Percentiles rank a stretch among this genome's conserved stretches.
Evolutionary conservation across 805 yeast species (phyloP).

Genomic region (Teunomyces barrocoloradensis): DNA sequence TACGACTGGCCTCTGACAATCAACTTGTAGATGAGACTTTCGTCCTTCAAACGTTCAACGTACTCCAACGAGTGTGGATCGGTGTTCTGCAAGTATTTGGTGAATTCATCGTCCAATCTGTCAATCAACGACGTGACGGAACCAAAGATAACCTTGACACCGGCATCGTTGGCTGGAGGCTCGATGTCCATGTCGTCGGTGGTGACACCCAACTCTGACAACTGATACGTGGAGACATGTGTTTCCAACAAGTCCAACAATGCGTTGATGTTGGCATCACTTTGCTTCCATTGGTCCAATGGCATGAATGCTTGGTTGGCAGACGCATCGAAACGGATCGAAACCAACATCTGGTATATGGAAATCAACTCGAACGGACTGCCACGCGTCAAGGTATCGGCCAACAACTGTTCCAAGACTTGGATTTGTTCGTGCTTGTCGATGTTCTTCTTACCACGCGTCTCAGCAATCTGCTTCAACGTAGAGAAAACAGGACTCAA

Average conservation of each 20-base stretch:
- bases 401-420: conserved; percentile 62
- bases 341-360: conserved; percentile 75
- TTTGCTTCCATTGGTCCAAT: conserved; percentile 71
- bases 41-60: conserved; percentile 86
- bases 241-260: conserved; percentile 70
- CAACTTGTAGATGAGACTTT: conserved; percentile 68
- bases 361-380: conserved; percentile 73
- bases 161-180: conserved; percentile 54
- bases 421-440: conserved; percentile 77
- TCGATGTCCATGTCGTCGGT: conserved; percentile 75
- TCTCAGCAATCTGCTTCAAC: conserved; percentile 72
- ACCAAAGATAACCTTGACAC: conserved; percentile 75
- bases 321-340: conserved; percentile 82
- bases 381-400: conserved; percentile 19
- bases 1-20: conserved; percentile 85
- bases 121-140: conserved; percentile 84
- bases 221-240: conserved; percentile 54
- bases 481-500: conserved; percentile 61
- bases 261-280: conserved; percentile 58
- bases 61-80: conserved; percentile 97
- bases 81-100: conserved; percentile 77
- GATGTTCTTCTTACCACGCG: conserved; percentile 94
- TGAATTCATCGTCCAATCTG: conserved; percentile 92
- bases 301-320: conserved; percentile 72
- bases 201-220: conserved; percentile 69